phyloP scores from a whole-genome alignment of 2,329 filamentous ascomycete genomes.

The Parasarocladium wereldwijsianum region DNA sequence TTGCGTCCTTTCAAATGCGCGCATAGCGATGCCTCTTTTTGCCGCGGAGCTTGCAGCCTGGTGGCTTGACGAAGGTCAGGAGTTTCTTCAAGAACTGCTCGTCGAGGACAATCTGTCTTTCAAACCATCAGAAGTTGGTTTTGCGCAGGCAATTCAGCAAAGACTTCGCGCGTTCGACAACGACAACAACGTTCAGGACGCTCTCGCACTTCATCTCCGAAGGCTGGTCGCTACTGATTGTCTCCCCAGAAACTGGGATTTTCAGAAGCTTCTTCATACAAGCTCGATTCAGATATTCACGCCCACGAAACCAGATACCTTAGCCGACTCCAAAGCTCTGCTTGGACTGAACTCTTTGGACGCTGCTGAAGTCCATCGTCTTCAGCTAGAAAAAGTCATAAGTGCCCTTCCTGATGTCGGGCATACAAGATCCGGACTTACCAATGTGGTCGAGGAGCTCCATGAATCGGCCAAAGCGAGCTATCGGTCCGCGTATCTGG shows the following conservation, averaged over 20 bases:
- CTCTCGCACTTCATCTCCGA: conserved; percentile 10
- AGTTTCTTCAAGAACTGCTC: conserved; percentile 13
- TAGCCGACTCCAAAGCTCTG: conserved; percentile 12
- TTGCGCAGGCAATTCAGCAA: conserved; percentile 15
- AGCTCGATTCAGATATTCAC: conserved; percentile 14
- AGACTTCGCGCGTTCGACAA: conserved; percentile 18
- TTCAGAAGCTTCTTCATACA: conserved; percentile 13
- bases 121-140: conserved; percentile 16
- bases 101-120: conserved; percentile 7
- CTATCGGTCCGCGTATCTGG: conserved; percentile 17
- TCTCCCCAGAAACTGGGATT: conserved; percentile 12
- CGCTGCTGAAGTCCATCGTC: conserved; percentile 17
- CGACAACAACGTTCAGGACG: conserved; percentile 8
- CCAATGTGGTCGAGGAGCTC: conserved; percentile 15
- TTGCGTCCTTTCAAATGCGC: too few species aligned
- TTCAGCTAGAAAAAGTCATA: conserved; percentile 10
- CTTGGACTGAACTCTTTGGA: conserved; percentile 18
- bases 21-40: conserved; percentile 15
- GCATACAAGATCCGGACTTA: conserved; percentile 8
- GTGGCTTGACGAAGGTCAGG: conserved; percentile 16
- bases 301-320: conserved; percentile 12
- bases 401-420: not conserved
- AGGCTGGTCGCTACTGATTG: conserved; percentile 7
- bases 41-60: conserved; percentile 17
- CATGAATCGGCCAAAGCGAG: conserved; percentile 13